Conservation (phyloP, 2,329 filamentous ascomycete species). For the Phoma sp. region DNA sequence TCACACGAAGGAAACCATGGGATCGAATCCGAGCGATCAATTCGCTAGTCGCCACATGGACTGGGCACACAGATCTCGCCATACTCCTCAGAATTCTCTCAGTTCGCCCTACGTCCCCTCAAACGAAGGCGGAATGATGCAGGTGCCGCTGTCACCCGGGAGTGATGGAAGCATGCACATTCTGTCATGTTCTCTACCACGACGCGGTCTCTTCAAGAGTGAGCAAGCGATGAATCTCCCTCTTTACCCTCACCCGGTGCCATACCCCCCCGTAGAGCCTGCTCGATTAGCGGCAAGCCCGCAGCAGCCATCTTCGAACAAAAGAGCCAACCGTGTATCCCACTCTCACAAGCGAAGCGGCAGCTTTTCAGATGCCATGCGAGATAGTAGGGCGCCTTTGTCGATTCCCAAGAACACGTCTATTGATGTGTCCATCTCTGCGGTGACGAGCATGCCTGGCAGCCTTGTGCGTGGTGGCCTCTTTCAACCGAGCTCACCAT, state of each 20-base stretch:
- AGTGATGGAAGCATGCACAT: conserved; percentile 62
- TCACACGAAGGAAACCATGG: conserved; percentile 42
- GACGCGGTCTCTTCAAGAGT: conserved; percentile 46
- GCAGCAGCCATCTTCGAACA: conserved; percentile 34
- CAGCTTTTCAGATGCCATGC: conserved; percentile 83
- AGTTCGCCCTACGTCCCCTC: conserved; percentile 44
- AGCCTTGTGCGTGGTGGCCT: conserved; percentile 87
- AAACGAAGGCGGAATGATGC: conserved; percentile 37
- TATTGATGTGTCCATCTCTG: conserved; percentile 54
- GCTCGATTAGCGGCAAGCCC: conserved; percentile 38
- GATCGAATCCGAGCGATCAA: conserved; percentile 47
- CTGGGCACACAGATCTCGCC: conserved; percentile 45
- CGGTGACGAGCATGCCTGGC: conserved; percentile 73
- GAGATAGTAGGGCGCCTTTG: conserved; percentile 67
- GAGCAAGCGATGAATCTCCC: conserved; percentile 48
- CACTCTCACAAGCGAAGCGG: conserved; percentile 79
- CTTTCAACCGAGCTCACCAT: conserved; percentile 80
- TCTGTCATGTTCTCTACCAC: conserved; percentile 65
- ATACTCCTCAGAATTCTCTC: conserved; percentile 46
- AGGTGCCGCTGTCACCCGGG: conserved; percentile 51
- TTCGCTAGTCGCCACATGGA: conserved; percentile 48
- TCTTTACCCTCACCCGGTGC: conserved; percentile 48
- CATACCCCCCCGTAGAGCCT: conserved; percentile 33
- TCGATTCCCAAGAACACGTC: conserved; percentile 54
- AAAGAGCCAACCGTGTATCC: conserved; percentile 33